phyloP scores from a whole-genome alignment of 1,139 yeast species.

The Diutina mesorugosa region DNA sequence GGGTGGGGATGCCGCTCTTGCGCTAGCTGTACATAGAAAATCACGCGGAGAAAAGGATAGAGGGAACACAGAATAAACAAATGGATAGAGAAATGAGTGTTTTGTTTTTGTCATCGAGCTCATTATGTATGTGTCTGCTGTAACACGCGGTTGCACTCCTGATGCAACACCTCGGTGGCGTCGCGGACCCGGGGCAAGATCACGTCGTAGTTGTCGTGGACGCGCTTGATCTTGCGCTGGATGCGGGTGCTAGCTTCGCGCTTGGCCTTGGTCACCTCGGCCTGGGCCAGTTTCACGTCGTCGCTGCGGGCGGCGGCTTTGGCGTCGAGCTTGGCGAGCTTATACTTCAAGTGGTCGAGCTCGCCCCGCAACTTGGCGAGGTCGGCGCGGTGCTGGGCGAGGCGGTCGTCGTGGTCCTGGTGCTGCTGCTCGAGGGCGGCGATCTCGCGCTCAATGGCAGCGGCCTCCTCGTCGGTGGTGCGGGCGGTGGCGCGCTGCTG shows the following conservation, averaged over 20 bases:
- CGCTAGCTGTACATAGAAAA: neutral
- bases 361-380: slow-evolving; percentile 12
- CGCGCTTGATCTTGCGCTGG: slow-evolving; percentile 16
- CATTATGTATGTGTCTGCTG: neutral
- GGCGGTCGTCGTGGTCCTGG: slow-evolving; percentile 14
- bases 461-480: slow-evolving; percentile 6
- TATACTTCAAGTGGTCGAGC: slow-evolving; percentile 12
- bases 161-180: slow-evolving; percentile 9
- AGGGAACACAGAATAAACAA: neutral
- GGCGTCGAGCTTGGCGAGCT: slow-evolving; percentile 15
- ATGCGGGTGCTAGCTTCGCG: slow-evolving; percentile 17
- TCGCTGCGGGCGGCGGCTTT: slow-evolving; percentile 15
- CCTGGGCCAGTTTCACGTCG: slow-evolving; percentile 14
- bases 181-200: slow-evolving; percentile 22
- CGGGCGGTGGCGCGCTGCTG: neutral
- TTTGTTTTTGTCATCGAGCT: neutral
- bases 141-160: slow-evolving; percentile 4
- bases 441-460: slow-evolving; percentile 15
- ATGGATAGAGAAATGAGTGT: neutral
- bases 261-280: slow-evolving; percentile 18
- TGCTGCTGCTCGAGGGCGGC: slow-evolving; percentile 13
- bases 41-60: neutral
- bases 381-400: slow-evolving; percentile 13
- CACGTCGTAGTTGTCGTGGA: slow-evolving; percentile 25
- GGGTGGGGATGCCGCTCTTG: slow-evolving; percentile 30